Conservation (phyloP, 2,329 filamentous ascomycete species). For the Penicillium concentricum region DNA sequence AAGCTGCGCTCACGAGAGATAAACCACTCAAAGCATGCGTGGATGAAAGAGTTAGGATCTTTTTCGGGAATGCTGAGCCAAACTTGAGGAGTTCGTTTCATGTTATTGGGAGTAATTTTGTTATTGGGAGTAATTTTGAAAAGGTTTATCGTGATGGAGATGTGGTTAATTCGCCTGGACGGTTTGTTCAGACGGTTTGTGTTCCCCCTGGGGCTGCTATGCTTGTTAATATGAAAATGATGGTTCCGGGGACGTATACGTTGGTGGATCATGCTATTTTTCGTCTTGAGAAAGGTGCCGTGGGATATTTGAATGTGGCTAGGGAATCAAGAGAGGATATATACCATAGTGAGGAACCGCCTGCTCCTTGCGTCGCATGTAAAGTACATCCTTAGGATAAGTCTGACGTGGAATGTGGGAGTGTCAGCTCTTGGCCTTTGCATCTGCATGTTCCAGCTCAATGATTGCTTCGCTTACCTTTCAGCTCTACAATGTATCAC, state of each 20-base stretch:
- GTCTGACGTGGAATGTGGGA: no score
- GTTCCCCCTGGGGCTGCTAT: not conserved
- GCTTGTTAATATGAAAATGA: not conserved
- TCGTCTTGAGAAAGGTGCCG: not conserved
- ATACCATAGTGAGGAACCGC: not conserved
- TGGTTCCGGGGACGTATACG: constrained; percentile 1
- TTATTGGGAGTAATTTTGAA: not conserved
- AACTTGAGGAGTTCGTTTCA: not conserved
- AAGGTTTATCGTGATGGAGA: not conserved
- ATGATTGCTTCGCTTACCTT: no score
- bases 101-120: not conserved
- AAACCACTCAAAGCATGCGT: not conserved
- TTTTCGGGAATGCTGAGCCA: not conserved
- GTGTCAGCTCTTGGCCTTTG: no score
- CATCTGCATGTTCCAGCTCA: no score
- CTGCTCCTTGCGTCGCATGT: not conserved
- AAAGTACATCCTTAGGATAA: not conserved
- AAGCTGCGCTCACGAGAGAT: not conserved
- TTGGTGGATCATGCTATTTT: not conserved
- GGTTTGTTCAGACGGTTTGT: not conserved
- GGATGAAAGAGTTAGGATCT: not conserved
- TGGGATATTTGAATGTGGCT: not conserved
- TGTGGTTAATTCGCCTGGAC: not conserved
- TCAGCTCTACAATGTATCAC: no score
- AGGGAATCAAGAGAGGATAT: not conserved